A percentile compares a stretch with the other conserved stretches of the same genome.
Evolutionary conservation across 2,329 filamentous ascomycete species (phyloP).

Genomic region (Aspergillus sp.): DNA sequence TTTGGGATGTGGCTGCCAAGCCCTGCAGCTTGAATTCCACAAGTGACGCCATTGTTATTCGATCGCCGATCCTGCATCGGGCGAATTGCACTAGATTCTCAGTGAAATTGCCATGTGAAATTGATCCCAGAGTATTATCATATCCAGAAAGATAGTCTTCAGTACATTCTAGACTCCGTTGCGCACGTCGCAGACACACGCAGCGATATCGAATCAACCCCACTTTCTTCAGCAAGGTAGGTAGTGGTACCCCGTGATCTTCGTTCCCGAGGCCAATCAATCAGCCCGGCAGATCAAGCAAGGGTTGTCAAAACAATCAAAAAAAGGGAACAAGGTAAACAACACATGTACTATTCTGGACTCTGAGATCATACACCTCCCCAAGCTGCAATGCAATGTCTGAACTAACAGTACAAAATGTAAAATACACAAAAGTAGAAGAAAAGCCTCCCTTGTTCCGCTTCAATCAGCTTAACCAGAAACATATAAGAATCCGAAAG

Average conservation of each 20-base stretch:
- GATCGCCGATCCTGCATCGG: background rate
- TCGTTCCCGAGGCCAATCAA: conserved; percentile 10
- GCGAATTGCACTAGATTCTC: background rate
- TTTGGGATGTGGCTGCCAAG: conserved; percentile 38
- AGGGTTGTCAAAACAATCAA: background rate
- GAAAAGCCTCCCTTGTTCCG: conserved; percentile 6
- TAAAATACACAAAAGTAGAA: conserved; percentile 15
- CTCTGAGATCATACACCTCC: conserved; percentile 13
- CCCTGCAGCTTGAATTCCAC: conserved; percentile 3
- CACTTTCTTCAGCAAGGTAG: conserved; percentile 11
- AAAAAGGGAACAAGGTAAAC: background rate
- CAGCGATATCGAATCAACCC: conserved; percentile 6
- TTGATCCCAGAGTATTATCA: background rate
- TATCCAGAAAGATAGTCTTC: background rate
- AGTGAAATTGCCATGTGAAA: background rate
- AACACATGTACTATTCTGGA: background rate
- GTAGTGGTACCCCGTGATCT: conserved; percentile 6
- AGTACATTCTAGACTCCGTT: background rate
- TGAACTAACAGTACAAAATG: conserved; percentile 10
- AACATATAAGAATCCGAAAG: background rate
- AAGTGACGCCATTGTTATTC: conserved; percentile 22
- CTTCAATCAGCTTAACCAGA: background rate
- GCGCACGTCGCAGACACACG: background rate
- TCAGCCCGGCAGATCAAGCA: conserved; percentile 6
- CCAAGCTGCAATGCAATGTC: conserved; percentile 9